phyloP scores from a whole-genome alignment of 192 early-diverging fungal genomes.

The Phycomyces blakesleeanus region DNA sequence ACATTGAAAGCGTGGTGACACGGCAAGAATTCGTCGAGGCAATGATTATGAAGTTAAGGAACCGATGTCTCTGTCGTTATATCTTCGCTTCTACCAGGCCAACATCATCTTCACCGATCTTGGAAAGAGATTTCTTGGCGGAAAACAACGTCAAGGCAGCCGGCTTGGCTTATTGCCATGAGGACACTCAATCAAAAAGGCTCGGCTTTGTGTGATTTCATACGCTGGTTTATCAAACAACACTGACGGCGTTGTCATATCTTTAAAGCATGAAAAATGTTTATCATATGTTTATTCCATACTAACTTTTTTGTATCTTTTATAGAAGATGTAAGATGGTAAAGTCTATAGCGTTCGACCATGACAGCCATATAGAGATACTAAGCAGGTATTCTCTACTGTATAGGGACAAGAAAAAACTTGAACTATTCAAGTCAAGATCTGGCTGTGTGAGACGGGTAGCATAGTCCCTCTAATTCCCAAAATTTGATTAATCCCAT shows the following conservation, averaged over 20 bases:
- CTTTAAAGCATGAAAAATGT: constrained; percentile 20
- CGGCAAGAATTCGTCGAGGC: constrained; percentile 3
- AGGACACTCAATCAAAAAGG: constrained; percentile 12
- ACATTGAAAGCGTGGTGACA: constrained; percentile 10
- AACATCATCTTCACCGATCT: constrained; percentile 12
- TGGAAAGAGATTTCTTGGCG: constrained; percentile 12
- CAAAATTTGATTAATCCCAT: constrained; percentile 7
- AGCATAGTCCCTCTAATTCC: constrained; percentile 10
- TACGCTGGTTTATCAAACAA: constrained; percentile 17
- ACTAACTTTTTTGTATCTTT: constrained; percentile 17
- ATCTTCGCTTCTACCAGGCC: constrained; percentile 13
- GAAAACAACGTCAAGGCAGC: constrained; percentile 4
- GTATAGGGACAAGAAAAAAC: constrained; percentile 8
- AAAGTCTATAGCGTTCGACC: constrained; percentile 2
- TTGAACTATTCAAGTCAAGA: constrained; percentile 14
- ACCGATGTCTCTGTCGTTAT: constrained; percentile 12
- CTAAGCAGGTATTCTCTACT: constrained; percentile 11
- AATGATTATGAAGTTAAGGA: constrained; percentile 14
- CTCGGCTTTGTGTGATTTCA: constrained; percentile 22
- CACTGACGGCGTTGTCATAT: constrained; percentile 8
- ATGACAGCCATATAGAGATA: constrained; percentile 7
- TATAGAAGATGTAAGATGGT: constrained; percentile 15
- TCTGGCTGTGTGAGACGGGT: constrained; percentile 11
- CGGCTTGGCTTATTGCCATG: constrained; percentile 9
- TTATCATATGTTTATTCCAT: constrained; percentile 17